Conservation (phyloP, 2,329 filamentous ascomycete species). For the Microascus cirrosus region DNA sequence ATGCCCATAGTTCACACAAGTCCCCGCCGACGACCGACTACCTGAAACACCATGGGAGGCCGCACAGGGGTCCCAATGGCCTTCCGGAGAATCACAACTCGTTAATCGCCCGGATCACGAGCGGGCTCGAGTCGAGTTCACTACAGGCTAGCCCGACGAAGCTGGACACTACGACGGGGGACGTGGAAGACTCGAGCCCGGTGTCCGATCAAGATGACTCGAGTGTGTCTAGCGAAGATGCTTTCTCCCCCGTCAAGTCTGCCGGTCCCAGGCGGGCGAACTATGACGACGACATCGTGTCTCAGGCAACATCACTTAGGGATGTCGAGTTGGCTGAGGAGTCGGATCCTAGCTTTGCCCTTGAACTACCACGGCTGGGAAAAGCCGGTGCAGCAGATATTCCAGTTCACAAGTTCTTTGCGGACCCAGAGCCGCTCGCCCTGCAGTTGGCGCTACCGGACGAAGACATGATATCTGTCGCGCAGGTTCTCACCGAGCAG, state of each 20-base stretch:
- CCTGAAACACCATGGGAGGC: conserved; percentile 33
- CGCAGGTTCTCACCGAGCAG: conserved; percentile 63
- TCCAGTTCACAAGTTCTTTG: conserved; percentile 43
- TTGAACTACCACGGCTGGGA: conserved; percentile 37
- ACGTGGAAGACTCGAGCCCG: conserved; percentile 37
- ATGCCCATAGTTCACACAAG: conserved; percentile 17
- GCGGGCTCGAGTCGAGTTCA: conserved; percentile 20
- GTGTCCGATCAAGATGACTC: conserved; percentile 46
- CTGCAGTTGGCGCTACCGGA: conserved; percentile 36
- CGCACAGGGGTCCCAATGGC: conserved; percentile 21
- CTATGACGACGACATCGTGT: conserved; percentile 35
- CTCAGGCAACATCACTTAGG: conserved; percentile 37
- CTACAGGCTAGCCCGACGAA: conserved; percentile 25
- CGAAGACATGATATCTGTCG: conserved; percentile 53
- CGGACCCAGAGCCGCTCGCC: conserved; percentile 43
- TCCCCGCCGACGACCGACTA: conserved; percentile 35
- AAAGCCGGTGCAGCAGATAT: conserved; percentile 36
- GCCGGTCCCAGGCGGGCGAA: conserved; percentile 22
- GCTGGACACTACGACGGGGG: conserved; percentile 20
- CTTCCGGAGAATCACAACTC: conserved; percentile 12
- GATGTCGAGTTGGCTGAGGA: conserved; percentile 36
- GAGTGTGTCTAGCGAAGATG: conserved; percentile 37
- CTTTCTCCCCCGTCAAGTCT: conserved; percentile 37
- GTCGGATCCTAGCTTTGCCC: conserved; percentile 31
- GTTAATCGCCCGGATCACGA: conserved; percentile 24